Evolutionary conservation across 352 stramenopile species (phyloP).

Genomic region (Globisporangium irregulare): DNA sequence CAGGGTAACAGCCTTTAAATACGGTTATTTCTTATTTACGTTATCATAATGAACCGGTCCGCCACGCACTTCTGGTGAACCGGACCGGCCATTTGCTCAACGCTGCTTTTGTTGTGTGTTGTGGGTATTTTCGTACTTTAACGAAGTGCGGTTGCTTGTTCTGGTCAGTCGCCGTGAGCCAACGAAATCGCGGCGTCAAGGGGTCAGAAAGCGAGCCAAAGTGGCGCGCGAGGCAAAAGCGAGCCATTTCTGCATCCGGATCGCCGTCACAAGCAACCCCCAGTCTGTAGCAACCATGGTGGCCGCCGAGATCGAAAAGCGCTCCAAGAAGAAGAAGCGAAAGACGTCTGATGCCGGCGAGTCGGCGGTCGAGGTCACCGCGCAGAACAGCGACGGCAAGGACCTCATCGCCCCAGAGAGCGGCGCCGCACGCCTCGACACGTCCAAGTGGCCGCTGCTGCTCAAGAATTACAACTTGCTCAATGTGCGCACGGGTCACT

Average conservation of each 20-base stretch:
- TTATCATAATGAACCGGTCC: neutral
- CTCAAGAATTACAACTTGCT: conserved; percentile 99
- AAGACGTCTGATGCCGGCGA: conserved; percentile 54
- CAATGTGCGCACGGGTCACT: conserved; percentile 98
- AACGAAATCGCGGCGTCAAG: conserved; percentile 15
- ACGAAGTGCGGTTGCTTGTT: neutral
- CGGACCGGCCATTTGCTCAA: neutral
- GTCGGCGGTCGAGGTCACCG: conserved; percentile 1
- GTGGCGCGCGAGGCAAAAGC: neutral
- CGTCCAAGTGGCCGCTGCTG: conserved; percentile 98
- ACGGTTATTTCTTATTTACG: neutral
- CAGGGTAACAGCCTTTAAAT: neutral
- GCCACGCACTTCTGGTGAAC: neutral
- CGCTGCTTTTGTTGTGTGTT: neutral
- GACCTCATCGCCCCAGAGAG: conserved; percentile 81
- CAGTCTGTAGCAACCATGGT: conserved; percentile 36
- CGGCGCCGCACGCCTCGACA: conserved; percentile 92
- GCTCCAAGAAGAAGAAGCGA: conserved; percentile 90
- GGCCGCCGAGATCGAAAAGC: conserved; percentile 72
- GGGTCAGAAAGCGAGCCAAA: neutral
- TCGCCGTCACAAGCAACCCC: neutral
- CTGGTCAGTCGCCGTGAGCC: conserved; percentile 12
- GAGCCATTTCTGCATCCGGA: conserved; percentile 18
- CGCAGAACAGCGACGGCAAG: conserved; percentile 27
- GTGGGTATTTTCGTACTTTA: neutral